Evolutionary conservation across 1,139 yeast species (phyloP), one percentile per base, ranked within the genome.

Genomic region (Candida freyschussii): DNA sequence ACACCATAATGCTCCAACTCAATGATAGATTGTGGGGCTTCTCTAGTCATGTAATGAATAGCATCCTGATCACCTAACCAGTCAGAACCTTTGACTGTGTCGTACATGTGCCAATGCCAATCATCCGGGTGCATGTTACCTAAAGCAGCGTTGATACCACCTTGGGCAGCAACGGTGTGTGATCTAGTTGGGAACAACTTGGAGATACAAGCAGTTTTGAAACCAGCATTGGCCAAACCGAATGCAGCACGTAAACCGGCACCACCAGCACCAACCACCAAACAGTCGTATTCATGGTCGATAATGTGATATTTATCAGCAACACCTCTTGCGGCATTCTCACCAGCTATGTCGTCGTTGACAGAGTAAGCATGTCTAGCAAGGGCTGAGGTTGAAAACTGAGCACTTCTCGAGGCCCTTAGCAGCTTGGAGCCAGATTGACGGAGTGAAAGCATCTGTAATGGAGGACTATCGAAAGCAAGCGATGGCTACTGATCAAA

Each of bases 31-130:
- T 79, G 78, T 29, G 98, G 96, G 16, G 98, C 98, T 66, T 91
- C 97, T 62, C 89, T 80, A 43, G 98, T 89, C 98, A 91, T 91
- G 69, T 91, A 91, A 66, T 91, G 97, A 60, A 91, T 91, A 37
- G 98, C 96, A 59, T 91, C 98, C 68, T 91, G 98, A 67, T 91
- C 98, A 55, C 98, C 98, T 45, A 91, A 77, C 98, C 98, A 91
- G 68, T 91, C 98, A n/a, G 96, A 87, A 46, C 98, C 98, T 69
- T 91, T 91, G 55, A 91, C 98, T 56, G 98, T 91, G 59, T 91
- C 98, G 66, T 89, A 89, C 96, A 91, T 89, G 66, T 91, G 98
- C 97, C 98, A 91, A 63, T 85, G 93, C 98, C 98, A 91, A 69
- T 89, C 91, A 63, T 91, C 98, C 50, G 75, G 72, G 69, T 93